These are phyloP conservation scores for Saccharomyces pastorianus DNA, from an alignment of 1,139 yeast genomes.

Conservation along the genomic window DNA sequence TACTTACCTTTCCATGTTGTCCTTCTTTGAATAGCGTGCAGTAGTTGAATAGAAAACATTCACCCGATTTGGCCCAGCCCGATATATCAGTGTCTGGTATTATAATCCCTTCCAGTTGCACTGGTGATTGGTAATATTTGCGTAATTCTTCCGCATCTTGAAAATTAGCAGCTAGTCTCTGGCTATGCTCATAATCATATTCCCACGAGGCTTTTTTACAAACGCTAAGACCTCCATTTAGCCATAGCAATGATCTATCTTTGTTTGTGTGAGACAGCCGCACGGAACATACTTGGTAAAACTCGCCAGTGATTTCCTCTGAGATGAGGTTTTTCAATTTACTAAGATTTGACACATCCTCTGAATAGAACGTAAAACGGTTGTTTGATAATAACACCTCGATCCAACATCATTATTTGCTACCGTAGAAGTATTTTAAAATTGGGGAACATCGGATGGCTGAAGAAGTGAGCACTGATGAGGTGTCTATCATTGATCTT, in stretches of 20 bases:
- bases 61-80: not conserved
- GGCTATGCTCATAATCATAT: not conserved
- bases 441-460: too few relatives aligned
- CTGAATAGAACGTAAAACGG: too few relatives aligned
- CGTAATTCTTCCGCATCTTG: not conserved
- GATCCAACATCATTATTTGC: too few relatives aligned
- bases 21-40: not conserved
- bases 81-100: not conserved
- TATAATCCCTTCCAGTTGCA: not conserved
- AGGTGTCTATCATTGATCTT: too few relatives aligned
- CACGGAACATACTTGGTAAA: slow-evolving; percentile 6
- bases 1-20: not conserved
- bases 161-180: not conserved
- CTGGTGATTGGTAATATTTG: not conserved
- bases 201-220: slow-evolving; percentile 4
- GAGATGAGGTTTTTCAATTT: too few relatives aligned
- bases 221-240: slow-evolving; percentile 6
- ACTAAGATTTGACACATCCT: too few relatives aligned
- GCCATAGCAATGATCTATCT: not conserved
- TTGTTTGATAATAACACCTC: too few relatives aligned
- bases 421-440: too few relatives aligned
- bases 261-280: slow-evolving; percentile 1
- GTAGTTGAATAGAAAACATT: not conserved
- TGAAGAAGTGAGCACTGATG: too few relatives aligned
- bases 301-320: too few relatives aligned